A percentile compares a stretch with the other conserved stretches of the same genome.
phyloP scores from a whole-genome alignment of 352 stramenopile species.

The Phytophthora litchii region DNA sequence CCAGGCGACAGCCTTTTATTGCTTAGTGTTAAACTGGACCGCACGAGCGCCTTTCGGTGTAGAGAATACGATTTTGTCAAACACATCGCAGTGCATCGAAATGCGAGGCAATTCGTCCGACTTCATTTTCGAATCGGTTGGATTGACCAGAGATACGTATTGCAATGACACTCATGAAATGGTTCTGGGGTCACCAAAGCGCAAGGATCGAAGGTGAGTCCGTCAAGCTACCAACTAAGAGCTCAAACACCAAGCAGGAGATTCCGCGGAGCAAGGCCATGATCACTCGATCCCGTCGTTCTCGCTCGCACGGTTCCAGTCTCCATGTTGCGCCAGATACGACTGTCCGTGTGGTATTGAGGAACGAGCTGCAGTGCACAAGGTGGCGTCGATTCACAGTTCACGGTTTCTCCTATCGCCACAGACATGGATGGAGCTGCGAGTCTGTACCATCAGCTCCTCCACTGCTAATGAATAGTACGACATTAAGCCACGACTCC shows the following conservation, averaged over 20 bases:
- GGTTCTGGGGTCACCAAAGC: conserved; percentile 3
- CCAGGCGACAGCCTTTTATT: neutral
- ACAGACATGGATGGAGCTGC: conserved; percentile 12
- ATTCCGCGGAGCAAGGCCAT: neutral
- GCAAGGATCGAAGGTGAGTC: neutral
- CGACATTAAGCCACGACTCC: neutral
- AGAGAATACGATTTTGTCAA: neutral
- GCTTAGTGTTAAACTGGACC: conserved; percentile 2
- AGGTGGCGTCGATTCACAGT: conserved; percentile 17
- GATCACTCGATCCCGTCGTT: conserved; percentile 1
- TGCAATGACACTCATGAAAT: conserved; percentile 6
- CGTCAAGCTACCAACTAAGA: neutral
- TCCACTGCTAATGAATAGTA: neutral
- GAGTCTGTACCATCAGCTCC: neutral
- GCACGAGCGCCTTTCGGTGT: conserved; percentile 4
- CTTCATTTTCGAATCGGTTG: conserved; percentile 15
- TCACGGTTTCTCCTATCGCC: conserved; percentile 10
- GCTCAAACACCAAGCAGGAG: neutral
- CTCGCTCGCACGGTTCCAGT: conserved; percentile 2
- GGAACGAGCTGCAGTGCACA: neutral
- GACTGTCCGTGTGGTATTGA: neutral
- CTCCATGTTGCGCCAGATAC: neutral
- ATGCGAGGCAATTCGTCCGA: neutral
- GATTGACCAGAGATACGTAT: neutral
- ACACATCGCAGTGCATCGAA: neutral